Conservation (phyloP, 2,329 filamentous ascomycete species). For the Macrophomina phaseolina region DNA sequence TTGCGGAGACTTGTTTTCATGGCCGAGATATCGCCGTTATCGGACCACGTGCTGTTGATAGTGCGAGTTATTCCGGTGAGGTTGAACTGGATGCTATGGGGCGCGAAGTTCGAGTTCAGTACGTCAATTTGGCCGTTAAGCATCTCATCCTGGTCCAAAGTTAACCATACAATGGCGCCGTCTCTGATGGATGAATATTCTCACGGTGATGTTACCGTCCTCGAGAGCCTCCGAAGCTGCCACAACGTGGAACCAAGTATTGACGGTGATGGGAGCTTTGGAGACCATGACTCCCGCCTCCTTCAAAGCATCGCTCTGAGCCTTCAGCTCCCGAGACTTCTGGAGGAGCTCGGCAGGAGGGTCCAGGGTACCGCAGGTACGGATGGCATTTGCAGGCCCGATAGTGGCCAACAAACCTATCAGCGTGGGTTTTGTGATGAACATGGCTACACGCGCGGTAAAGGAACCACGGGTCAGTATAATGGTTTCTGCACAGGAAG, state of each 20-base stretch:
- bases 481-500: no score
- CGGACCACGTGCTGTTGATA: conserved; percentile 6
- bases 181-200: no score
- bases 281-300: not conserved
- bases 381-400: not conserved
- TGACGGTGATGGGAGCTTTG: conserved; percentile 1
- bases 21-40: conserved; percentile 21
- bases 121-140: not conserved
- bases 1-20: conserved; percentile 33
- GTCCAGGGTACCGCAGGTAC: not conserved
- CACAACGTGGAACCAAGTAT: conserved; percentile 12
- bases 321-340: not conserved
- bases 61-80: conserved; percentile 1
- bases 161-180: not conserved
- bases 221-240: not conserved
- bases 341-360: not conserved
- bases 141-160: not conserved
- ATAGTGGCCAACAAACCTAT: not conserved
- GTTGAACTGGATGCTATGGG: conserved; percentile 10
- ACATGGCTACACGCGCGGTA: not conserved
- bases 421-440: not conserved
- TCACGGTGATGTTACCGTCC: not conserved
- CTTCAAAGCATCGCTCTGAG: not conserved
- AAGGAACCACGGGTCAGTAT: not conserved
- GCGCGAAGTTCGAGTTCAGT: conserved; percentile 10